Evolutionary conservation across 139 green algal genomes (phyloP), one percentile per base, ranked within the genome.

Genomic region (Volvox africanus): DNA sequence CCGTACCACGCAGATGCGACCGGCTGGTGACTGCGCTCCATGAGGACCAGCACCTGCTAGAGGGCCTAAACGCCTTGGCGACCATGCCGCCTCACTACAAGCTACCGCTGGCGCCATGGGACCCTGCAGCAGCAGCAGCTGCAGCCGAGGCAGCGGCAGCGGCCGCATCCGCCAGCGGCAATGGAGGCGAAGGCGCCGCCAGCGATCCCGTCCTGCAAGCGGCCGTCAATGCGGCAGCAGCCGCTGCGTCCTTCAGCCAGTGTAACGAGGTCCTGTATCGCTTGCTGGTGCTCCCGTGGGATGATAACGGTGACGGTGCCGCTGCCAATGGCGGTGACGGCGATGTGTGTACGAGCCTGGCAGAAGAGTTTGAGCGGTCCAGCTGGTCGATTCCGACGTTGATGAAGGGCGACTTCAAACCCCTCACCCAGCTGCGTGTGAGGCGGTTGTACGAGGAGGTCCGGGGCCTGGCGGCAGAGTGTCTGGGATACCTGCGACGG

Each of bases 371-470:
- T 62, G 50, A 84, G 86, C 73, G 73, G 16, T 32, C 36, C 50
- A 77, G 73, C 35, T 90, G 86, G 86, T 75, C 73, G 14, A 26
- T 90, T 14, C 86, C 86, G 5, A 61, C 30, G 30, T 69, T 90
- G 19, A 6, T 83, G 11, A 32, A 76, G 2, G 86, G 86, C 11
- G 73, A 83, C 30, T 83, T 83, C 50, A 20, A 69, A 26, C 86
- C 71, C n/a, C 36, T 90, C 50, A 76, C 68, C 20, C 86, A 84
- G 86, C 17, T 55, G 35, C 86, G 73, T 19, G 50, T 83, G 30
- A 18, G 86, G 71, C 69, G 86, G n/a, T 24, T 90, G 86, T 90
- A 75, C 6, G 86, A 90, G n/a, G 71, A 90, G 86, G 30, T 71
- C 1, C 28, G 86, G n/a, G 21, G 1, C 0, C 71, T 90, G 86